These are phyloP conservation scores for Lodderomyces oxycetoniae DNA, from an alignment of 1,139 yeast species.

Conservation along the genomic window DNA sequence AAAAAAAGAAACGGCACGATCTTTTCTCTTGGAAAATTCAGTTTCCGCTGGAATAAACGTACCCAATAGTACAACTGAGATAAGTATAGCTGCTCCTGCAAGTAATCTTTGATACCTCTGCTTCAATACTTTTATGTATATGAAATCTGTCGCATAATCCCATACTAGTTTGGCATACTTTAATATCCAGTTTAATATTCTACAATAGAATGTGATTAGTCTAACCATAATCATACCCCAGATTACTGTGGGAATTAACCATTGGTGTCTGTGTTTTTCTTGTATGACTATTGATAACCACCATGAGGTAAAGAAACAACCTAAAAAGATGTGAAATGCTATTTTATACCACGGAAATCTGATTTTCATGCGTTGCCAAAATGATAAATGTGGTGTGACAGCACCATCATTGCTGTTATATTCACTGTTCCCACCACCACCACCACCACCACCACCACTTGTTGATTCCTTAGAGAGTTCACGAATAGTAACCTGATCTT, in stretches of 20 bases:
- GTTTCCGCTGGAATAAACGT: conserved; percentile 54
- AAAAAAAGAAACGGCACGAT: conserved; percentile 57
- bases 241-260: conserved; percentile 62
- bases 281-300: conserved; percentile 60
- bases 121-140: conserved; percentile 35
- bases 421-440: no score
- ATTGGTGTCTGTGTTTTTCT: conserved; percentile 46
- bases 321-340: conserved; percentile 29
- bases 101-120: conserved; percentile 36
- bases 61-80: conserved; percentile 49
- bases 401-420: conserved; percentile 5
- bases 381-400: conserved; percentile 3
- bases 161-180: conserved; percentile 31
- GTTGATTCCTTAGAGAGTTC: conserved; percentile 7
- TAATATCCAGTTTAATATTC: conserved; percentile 33
- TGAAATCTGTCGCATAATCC: conserved; percentile 35
- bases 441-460: no score
- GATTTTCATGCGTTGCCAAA: conserved; percentile 16
- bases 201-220: conserved; percentile 50
- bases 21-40: conserved; percentile 43
- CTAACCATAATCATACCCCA: conserved; percentile 54
- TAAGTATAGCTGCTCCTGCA: conserved; percentile 42
- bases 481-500: conserved; percentile 3
- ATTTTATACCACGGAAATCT: conserved; percentile 22
- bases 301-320: conserved; percentile 59